A percentile compares a stretch with the other conserved stretches of the same genome.
Evolutionary conservation across 768 basidiomycete genomes (phyloP).

Genomic region (Rickenella mellea): DNA sequence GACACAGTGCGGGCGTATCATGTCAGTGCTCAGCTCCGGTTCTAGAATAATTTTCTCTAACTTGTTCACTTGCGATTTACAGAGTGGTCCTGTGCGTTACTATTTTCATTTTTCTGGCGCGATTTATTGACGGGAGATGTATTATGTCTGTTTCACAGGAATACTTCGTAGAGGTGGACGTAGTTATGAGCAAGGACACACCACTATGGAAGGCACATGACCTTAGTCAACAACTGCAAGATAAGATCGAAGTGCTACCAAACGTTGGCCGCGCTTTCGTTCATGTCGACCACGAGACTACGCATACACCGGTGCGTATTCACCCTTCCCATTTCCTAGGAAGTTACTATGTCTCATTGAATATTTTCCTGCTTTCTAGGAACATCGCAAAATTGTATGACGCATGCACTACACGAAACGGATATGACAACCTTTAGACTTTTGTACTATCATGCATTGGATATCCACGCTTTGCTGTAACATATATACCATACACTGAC

Average conservation of each 20-base stretch:
- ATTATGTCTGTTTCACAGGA: constrained; percentile 32
- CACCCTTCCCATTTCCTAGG: background rate
- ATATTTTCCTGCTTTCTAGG: constrained; percentile 1
- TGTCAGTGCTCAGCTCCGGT: constrained; percentile 29
- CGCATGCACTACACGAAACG: too few relatives aligned
- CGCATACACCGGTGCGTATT: constrained; percentile 52
- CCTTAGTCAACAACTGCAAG: constrained; percentile 73
- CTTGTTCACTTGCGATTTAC: constrained; percentile 5
- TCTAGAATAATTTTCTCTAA: too few relatives aligned
- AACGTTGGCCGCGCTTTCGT: constrained; percentile 92
- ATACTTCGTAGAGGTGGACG: constrained; percentile 92
- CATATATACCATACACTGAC: too few relatives aligned
- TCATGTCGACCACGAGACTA: constrained; percentile 90
- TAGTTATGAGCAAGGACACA: constrained; percentile 85
- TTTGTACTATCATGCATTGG: too few relatives aligned
- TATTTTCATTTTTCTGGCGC: background rate
- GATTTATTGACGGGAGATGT: background rate
- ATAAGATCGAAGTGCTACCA: constrained; percentile 81
- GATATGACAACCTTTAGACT: too few relatives aligned
- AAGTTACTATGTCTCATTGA: background rate
- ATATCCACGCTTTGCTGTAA: too few relatives aligned
- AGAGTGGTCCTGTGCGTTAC: constrained; percentile 64
- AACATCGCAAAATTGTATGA: constrained; percentile 7
- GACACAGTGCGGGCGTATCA: constrained; percentile 94
- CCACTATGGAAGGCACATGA: constrained; percentile 88